Evolutionary conservation across 108 stramenopile species (phyloP), one percentile per base, ranked within the genome.

Genomic region (Nitzschia inconspicua): DNA sequence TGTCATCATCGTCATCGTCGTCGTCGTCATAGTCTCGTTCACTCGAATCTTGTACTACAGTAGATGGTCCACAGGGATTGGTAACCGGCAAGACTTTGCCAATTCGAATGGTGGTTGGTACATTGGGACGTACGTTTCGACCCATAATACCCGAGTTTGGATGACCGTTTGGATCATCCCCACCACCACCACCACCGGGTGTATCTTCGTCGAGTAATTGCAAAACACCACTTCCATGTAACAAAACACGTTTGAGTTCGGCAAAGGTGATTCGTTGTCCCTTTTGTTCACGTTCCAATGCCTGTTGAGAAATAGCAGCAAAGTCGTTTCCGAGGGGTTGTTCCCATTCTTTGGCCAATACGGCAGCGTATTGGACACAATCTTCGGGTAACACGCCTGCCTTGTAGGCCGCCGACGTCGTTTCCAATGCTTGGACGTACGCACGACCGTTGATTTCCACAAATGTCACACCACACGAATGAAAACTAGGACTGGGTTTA

Each of bases 401-500:
- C 22, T 28, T 31, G 14, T 51, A 79, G 0, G 87, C 91, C 1
- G 36, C 48, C 1, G 76, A 78, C 19, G 35, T 62, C 3, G 69
- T 66, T 16, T 71, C 69, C 2, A 93, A 82, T 8, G 78, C 63
- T 27, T 78, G 77, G 57, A 93, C 82, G 50, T 88, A 89, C 20
- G 91, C 87, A 24, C 87, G 68, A 13, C 72, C 83, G 29, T 87
- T 85, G 43, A 93, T 84, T 60, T 93, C 83, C 11, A 86, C 41
- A 57, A 88, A 89, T 10, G 89, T 81, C 60, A 90, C 51, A n/a
- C 89, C 85, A 37, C 53, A 54, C 2, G 32, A 35, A 0, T 19
- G 20, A 54, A 54, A 54, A 7, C 18, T 35, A 8, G 34, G 14
- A 36, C 79, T 39, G 37, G 37, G 10, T 14, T 39, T 14, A 10